Conservation (phyloP, 306 rosid species). For the Trichosanthes truncata region DNA sequence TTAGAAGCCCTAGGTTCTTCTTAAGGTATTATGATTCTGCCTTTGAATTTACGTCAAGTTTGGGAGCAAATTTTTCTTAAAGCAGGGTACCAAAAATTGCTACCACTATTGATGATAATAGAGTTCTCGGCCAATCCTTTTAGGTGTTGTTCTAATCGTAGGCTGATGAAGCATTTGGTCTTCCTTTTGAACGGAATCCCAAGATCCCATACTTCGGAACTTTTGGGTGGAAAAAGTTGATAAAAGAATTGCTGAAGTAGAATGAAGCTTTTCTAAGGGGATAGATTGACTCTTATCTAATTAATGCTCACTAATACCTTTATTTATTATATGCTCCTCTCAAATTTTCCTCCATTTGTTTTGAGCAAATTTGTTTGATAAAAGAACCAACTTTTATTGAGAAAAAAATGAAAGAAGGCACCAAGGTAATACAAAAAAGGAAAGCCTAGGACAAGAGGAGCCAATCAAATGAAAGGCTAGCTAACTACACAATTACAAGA, state of each 20-base stretch:
- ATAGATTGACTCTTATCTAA: background rate
- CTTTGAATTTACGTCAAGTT: background rate
- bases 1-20: background rate
- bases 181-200: background rate
- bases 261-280: background rate
- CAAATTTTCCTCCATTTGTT: background rate
- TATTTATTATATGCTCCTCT: background rate
- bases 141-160: background rate
- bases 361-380: background rate
- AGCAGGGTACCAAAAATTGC: background rate
- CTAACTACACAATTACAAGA: background rate
- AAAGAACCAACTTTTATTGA: background rate
- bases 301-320: background rate
- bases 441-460: background rate
- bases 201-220: background rate
- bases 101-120: background rate
- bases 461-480: background rate
- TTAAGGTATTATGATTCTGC: background rate
- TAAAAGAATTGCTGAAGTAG: background rate
- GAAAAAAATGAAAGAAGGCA: background rate
- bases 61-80: background rate
- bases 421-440: background rate
- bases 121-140: background rate
- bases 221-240: background rate
- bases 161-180: background rate